Evolutionary conservation across 129 eudicot species (phyloP), one percentile per base, ranked within the genome.

Genomic region (Artemisia annua): DNA sequence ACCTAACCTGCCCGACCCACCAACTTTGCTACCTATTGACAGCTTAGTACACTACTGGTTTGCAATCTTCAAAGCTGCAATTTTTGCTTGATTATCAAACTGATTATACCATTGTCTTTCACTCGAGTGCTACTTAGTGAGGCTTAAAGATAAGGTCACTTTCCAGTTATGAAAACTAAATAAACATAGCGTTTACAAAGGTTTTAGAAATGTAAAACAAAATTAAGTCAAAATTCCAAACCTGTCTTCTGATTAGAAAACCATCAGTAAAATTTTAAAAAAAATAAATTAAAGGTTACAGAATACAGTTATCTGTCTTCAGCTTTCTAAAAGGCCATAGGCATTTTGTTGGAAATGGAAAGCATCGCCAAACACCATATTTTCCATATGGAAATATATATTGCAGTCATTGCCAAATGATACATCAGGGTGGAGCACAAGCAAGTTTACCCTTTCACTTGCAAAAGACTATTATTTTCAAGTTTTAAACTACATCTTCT

Each of bases 21-120:
- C 18, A 13, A 16, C 17, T 52, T 12, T 52, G 57, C 57, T 52
- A 16, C 16, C n/a, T 50, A 4, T 32, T 50, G 13, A 1, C 52
- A 62, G 62, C 39, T 73, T 16, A 16, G 20, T 61, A 62, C 61
- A 62, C 51, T 48, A 63, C 51, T 50, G 49, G 49, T 17, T 35
- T 63, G 52, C 32, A 48, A 48, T 24, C 48, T 55, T 32, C 35
- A 70, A 30, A 4, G 11, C 49, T 11, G 10, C 11, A 18, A 55
- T 53, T 51, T 68, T 69, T 18, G 59, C 46, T 44, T 46, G 16
- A 44, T 17, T 17, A 1, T 32, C 3, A 32, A 32, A 32, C 7
- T 32, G 6, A 32, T 5, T 39, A 39, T 39, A 39, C 44, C 44
- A 39, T 39, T 39, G 44, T 39, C 44, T 39, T 39, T 39, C 44